These are phyloP conservation scores for Fragilaria crotonensis DNA, from an alignment of 108 stramenopile genomes.

Conservation along the genomic window DNA sequence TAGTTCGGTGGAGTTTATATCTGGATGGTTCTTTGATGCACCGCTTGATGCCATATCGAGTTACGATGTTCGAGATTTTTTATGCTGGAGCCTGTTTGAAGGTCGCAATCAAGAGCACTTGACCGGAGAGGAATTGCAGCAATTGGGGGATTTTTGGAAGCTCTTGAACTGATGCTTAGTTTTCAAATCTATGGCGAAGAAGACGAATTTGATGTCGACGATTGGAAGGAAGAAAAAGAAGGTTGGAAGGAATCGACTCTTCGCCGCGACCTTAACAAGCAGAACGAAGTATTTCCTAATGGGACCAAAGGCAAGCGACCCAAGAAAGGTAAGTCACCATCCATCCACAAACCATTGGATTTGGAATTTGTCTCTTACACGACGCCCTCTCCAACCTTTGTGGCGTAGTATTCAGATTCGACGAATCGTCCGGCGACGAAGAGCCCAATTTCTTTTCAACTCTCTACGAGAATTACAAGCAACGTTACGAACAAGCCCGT, in stretches of 20 bases:
- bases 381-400: too few relatives aligned
- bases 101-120: conserved; percentile 86
- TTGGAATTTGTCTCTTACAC: too few relatives aligned
- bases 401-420: conserved; percentile 51
- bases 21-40: conserved; percentile 83
- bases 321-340: conserved; percentile 36
- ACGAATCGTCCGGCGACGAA: conserved; percentile 42
- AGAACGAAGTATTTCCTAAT: too few relatives aligned
- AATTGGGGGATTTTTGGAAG: conserved; percentile 60
- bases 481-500: conserved; percentile 47
- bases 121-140: conserved; percentile 55
- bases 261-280: not conserved
- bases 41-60: conserved; percentile 59
- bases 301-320: conserved; percentile 13
- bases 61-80: conserved; percentile 78
- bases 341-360: too few relatives aligned
- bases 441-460: conserved; percentile 69
- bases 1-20: conserved; percentile 43
- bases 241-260: conserved; percentile 6
- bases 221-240: conserved; percentile 12
- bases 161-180: conserved; percentile 59
- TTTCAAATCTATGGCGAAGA: conserved; percentile 51
- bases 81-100: conserved; percentile 81
- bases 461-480: conserved; percentile 68
- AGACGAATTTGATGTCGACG: conserved; percentile 5